These are phyloP conservation scores for Globisporangium yorkense DNA, from an alignment of 352 stramenopile genomes.

Conservation along the genomic window DNA sequence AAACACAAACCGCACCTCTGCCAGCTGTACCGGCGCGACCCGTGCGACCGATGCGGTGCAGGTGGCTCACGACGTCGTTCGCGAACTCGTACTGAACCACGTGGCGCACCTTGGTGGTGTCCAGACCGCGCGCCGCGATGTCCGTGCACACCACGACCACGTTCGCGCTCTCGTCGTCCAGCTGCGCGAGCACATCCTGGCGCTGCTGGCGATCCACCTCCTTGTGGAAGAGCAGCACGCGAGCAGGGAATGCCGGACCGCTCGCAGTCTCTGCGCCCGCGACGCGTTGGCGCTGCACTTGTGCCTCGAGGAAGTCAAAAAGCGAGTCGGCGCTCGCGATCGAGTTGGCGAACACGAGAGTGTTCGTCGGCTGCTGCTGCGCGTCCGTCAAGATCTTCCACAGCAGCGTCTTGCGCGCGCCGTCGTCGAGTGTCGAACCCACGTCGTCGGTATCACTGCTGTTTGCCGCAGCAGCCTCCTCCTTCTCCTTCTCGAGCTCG, in stretches of 20 bases:
- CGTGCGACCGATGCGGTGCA: conserved; percentile 76
- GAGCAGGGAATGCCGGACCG: conserved; percentile 11
- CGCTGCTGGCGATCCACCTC: conserved; percentile 48
- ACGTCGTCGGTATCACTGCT: too few relatives aligned
- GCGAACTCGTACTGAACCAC: conserved; percentile 83
- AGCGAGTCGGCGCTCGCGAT: conserved; percentile 59
- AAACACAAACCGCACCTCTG: conserved; percentile 24
- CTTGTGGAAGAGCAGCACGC: conserved; percentile 51
- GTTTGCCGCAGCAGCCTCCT: too few relatives aligned
- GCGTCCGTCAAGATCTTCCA: conserved; percentile 34
- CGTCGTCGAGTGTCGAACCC: too few relatives aligned
- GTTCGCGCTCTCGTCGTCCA: conserved; percentile 27
- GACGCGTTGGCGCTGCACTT: conserved; percentile 5
- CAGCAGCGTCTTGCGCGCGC: conserved; percentile 37
- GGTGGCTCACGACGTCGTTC: conserved; percentile 72
- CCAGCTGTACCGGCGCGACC: conserved; percentile 46
- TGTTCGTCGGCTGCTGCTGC: conserved; percentile 21
- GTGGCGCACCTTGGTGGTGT: conserved; percentile 64
- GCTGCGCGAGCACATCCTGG: conserved; percentile 33
- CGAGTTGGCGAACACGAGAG: conserved; percentile 71
- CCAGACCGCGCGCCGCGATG: conserved; percentile 66
- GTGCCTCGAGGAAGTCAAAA: conserved; percentile 39
- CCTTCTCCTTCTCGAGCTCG: conserved; percentile 22
- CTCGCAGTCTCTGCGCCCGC: too few relatives aligned
- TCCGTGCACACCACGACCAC: conserved; percentile 69